Percentiles rank a stretch among this genome's conserved stretches.
Evolutionary conservation across 192 early-diverging fungal genomes (phyloP).

Genomic region (Coemansia sp.): DNA sequence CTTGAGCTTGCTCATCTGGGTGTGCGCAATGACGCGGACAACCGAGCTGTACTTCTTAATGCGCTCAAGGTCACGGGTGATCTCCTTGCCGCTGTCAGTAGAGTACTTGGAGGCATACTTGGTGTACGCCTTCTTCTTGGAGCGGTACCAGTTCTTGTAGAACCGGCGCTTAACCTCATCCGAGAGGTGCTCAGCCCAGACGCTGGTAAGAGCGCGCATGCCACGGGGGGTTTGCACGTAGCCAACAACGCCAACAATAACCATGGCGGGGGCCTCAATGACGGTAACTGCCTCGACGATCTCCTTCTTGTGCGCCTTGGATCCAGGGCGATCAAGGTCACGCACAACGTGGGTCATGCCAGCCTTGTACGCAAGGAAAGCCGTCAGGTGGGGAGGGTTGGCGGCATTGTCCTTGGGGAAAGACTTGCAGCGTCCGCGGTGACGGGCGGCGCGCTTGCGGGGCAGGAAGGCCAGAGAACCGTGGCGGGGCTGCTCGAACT

Average conservation of each 20-base stretch:
- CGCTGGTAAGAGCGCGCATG: conserved; percentile 96
- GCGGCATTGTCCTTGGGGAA: conserved; percentile 97
- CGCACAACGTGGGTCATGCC: conserved; percentile 99
- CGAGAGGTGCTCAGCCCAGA: conserved; percentile 98
- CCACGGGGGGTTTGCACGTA: conserved; percentile 99
- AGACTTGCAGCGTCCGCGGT: conserved; percentile 96
- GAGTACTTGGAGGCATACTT: conserved; percentile 98
- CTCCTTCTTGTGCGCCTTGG: conserved; percentile 99
- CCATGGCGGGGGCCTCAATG: conserved; percentile 96
- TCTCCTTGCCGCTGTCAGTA: conserved; percentile 76
- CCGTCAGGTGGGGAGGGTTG: conserved; percentile 96
- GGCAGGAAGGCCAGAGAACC: conserved; percentile 67
- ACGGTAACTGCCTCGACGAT: conserved; percentile 98
- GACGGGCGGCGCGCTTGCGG: conserved; percentile 84
- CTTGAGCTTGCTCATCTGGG: conserved; percentile 93
- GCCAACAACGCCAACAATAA: conserved; percentile 98
- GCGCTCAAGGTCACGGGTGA: conserved; percentile 90
- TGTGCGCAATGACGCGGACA: conserved; percentile 97
- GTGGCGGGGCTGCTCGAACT: conserved; percentile 98
- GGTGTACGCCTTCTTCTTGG: conserved; percentile 99
- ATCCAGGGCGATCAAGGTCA: conserved; percentile 97
- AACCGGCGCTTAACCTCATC: conserved; percentile 98
- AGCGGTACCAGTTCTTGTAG: conserved; percentile 99
- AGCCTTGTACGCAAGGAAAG: conserved; percentile 99
- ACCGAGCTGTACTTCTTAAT: conserved; percentile 99